Conservation (phyloP, 2,329 filamentous ascomycete species). For the Tolypocladium tundrense region DNA sequence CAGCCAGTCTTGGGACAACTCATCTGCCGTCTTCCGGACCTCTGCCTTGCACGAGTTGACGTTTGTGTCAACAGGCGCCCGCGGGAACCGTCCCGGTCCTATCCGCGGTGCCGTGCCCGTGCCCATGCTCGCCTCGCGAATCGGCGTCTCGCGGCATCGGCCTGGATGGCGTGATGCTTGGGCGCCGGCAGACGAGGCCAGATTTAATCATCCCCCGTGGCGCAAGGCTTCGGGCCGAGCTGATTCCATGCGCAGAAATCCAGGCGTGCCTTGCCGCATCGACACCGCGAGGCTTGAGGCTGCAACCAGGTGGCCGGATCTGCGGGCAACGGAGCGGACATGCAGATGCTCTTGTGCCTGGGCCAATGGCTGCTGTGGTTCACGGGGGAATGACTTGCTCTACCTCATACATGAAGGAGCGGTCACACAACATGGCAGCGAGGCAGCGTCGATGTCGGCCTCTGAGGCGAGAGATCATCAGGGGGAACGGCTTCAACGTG, state of each 20-base stretch:
- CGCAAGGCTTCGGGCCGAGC: neutral
- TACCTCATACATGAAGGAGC: neutral
- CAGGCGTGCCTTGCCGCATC: neutral
- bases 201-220: neutral
- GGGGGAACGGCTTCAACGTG: neutral
- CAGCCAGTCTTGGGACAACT: neutral
- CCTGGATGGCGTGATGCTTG: neutral
- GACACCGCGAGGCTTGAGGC: neutral
- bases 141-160: neutral
- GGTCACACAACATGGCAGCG: neutral
- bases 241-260: neutral
- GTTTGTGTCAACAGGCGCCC: neutral
- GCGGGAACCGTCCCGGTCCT: neutral
- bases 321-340: neutral
- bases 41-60: neutral
- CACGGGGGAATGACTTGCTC: neutral
- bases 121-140: neutral
- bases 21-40: neutral
- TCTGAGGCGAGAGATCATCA: neutral
- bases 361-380: neutral
- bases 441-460: neutral
- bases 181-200: neutral
- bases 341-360: neutral
- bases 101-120: neutral
- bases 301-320: neutral